Base-by-base conservation (phyloP, 2,329 filamentous ascomycete genomes). In the Pseudogymnoascus destructans region DNA sequence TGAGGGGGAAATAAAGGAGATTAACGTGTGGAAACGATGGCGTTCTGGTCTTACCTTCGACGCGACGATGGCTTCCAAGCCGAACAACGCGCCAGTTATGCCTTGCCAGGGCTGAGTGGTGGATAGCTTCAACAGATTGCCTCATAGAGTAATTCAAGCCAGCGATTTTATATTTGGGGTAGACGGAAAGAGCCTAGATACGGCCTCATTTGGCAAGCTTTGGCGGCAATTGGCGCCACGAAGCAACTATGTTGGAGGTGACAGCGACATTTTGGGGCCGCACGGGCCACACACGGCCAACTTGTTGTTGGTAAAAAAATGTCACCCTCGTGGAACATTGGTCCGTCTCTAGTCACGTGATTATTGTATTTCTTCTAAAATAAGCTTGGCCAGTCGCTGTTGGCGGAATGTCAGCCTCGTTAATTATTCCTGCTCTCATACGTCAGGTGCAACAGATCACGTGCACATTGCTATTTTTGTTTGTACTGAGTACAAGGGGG, bases 141-240 rank as follows among this genome's bases (percentile, higher is more conserved):
- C 46, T 32, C 25, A 52, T 52, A 30, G 25, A 30, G 46, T 52
- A 52, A 52, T 30, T 49, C n/a, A 52, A 13, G 3, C 30, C 17
- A 27, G 15, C 46, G 46, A 52, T 52, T 52, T 17, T 52, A 52
- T 30, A 19, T 52, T 52, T 19, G 46, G 21, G 25, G 5, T 30
- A 15, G 46, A 52, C 46, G 8, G 15, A 52, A 52, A 52, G 46
- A 52, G 46, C n/a, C 19, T 52, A 52, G 46, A 19, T 17, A 52
- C 25, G 25, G 46, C 46, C 13, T 19, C 25, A 52, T 30, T 19
- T 15, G 10, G 46, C 15, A 52, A 52, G 46, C 46, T 52, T 30
- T 15, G 46, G 46, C 46, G 46, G 46, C 46, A 52, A 52, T 52
- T 52, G 46, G n/a, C 46, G 46, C 46, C 46, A 52, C 46, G n/a